Conservation (phyloP, 306 rosid genomes). For the Lathyrus sativus region DNA sequence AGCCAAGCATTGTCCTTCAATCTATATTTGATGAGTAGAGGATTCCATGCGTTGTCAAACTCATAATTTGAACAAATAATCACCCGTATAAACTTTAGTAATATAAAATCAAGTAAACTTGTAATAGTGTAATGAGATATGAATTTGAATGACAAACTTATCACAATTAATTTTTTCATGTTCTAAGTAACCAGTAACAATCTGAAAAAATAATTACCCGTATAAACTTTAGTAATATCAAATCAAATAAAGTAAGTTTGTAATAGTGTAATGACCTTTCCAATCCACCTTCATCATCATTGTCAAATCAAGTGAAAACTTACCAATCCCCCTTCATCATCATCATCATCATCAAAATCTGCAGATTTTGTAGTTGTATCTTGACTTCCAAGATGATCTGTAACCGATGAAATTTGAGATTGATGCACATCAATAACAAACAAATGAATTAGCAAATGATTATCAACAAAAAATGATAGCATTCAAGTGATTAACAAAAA, state of each 20-base stretch:
- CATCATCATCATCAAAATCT: slow-evolving; percentile 95
- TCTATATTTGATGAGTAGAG: slow-evolving; percentile 68
- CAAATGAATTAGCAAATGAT: slow-evolving; percentile 15
- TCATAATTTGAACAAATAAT: slow-evolving; percentile 46
- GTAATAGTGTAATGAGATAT: too few relatives aligned
- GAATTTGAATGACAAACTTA: too few relatives aligned
- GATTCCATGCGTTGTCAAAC: slow-evolving; percentile 75
- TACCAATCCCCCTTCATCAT: slow-evolving; percentile 96
- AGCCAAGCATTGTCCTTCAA: slow-evolving; percentile 77
- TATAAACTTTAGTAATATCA: slow-evolving; percentile 12
- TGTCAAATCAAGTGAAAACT: slow-evolving; percentile 29
- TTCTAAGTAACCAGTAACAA: not conserved
- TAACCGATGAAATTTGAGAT: slow-evolving; percentile 84
- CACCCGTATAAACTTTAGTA: slow-evolving; percentile 9
- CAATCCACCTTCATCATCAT: too few relatives aligned
- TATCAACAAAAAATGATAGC: too few relatives aligned
- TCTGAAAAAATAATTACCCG: slow-evolving; percentile 21
- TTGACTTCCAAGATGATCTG: slow-evolving; percentile 88
- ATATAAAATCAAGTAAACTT: slow-evolving; percentile 9
- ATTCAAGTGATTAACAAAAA: not conserved
- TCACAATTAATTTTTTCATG: not conserved
- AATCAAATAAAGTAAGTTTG: slow-evolving; percentile 9
- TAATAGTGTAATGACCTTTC: not conserved
- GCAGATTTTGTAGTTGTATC: slow-evolving; percentile 83
- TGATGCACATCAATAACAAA: slow-evolving; percentile 32